phyloP scores from a whole-genome alignment of 495 filamentous ascomycete species.

The Trichoderma gamsii region DNA sequence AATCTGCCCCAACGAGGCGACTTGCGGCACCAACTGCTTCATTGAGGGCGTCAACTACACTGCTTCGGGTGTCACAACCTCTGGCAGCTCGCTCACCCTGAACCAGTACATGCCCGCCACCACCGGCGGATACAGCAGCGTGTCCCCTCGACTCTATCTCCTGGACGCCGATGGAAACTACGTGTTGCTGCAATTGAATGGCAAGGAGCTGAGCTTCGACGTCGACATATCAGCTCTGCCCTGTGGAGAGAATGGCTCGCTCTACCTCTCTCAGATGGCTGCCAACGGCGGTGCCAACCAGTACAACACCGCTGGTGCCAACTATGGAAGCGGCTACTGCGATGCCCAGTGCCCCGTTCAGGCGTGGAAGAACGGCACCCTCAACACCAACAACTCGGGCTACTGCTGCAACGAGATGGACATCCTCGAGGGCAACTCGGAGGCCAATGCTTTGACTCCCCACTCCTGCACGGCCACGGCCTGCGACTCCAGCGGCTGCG shows the following conservation, averaged over 20 bases:
- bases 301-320: conserved; percentile 51
- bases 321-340: conserved; percentile 62
- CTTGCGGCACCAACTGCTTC: conserved; percentile 46
- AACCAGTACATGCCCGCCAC: conserved; percentile 37
- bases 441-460: conserved; percentile 47
- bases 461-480: conserved; percentile 43
- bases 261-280: conserved; percentile 56
- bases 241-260: conserved; percentile 57
- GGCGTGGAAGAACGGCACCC: conserved; percentile 50
- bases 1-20: conserved; percentile 44
- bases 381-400: conserved; percentile 39
- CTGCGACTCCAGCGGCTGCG: conserved; percentile 55
- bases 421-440: conserved; percentile 53
- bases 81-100: conserved; percentile 36
- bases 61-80: conserved; percentile 39
- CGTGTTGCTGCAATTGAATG: conserved; percentile 48
- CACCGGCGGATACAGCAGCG: conserved; percentile 24
- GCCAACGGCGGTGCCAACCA: conserved; percentile 45
- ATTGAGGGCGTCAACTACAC: conserved; percentile 40
- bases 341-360: conserved; percentile 53
- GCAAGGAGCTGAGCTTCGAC: conserved; percentile 54
- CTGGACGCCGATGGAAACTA: conserved; percentile 45
- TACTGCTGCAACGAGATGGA: conserved; percentile 53
- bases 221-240: conserved; percentile 52
- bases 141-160: conserved; percentile 52